Evolutionary conservation across 179 eudicot species (phyloP), one percentile per base, ranked within the genome.

Genomic region (Pouteria campechiana): DNA sequence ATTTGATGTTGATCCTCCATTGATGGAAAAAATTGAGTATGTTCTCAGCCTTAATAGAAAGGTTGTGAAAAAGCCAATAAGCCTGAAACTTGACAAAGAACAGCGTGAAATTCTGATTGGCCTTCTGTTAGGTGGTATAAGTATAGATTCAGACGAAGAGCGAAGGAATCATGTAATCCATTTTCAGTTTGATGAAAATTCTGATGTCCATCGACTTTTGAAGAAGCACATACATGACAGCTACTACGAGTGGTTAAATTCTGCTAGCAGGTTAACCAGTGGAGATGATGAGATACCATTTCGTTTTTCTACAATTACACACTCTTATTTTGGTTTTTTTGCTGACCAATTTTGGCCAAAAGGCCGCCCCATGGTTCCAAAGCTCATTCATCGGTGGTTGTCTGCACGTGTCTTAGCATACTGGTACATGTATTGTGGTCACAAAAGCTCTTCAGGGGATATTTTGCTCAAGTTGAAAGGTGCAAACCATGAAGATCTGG

Each of bases 101-200:
- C 96, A 90, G 60, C 63, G 98, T 55, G 98, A 90, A 50, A 75
- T 78, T 21, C 65, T 90, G 58, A 65, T 77, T 44, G 98, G 98
- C 33, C 57, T 90, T 67, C 57, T 87, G 32, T 57, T 90, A 40
- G 96, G 94, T 17, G 96, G 98, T 30, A 50, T 86, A 65, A 60
- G 47, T 47, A 65, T 79, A 42, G 70, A 52, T 60, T 48, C 58
- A 25, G 73, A 64, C 18, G 88, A 64, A 45, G 64, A 55, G 16
- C 68, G 63, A 24, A 74, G 50, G 46, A 65, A 57, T 12, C 68
- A 70, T 51, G 65, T 60, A 13, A 41, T 77, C 34, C 14, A 32
- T 65, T 90, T 86, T 35, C 70, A 74, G 46, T 90, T 90, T 60
- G 65, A 67, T 29, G 94, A 67, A 44, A 38, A 49, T 17, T 67